Evolutionary conservation across 108 stramenopile genomes (phyloP).

Genomic region (Bacterosira constricta): DNA sequence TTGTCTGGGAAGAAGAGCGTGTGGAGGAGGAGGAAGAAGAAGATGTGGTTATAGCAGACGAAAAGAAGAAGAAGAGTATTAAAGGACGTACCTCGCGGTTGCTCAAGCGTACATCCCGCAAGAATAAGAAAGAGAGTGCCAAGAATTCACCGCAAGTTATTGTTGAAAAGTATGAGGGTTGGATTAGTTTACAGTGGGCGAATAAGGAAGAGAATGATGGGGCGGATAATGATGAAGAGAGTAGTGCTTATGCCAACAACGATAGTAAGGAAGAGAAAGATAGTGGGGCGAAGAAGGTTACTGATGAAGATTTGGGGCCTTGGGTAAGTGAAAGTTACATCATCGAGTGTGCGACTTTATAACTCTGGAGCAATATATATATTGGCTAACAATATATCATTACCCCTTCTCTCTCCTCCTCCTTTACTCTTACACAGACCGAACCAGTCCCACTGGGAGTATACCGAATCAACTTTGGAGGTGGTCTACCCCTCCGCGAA

Average conservation of each 20-base stretch:
- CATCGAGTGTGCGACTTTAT: no score
- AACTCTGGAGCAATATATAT: background rate
- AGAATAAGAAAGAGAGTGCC: constrained; percentile 21
- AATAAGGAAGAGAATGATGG: constrained; percentile 15
- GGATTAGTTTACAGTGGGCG: constrained; percentile 43
- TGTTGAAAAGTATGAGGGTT: constrained; percentile 13
- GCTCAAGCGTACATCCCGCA: constrained; percentile 3
- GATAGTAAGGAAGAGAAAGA: background rate
- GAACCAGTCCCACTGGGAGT: constrained; percentile 46
- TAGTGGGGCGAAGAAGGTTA: background rate
- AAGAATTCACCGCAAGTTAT: constrained; percentile 3
- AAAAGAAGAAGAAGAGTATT: background rate
- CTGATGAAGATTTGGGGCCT: constrained; percentile 44
- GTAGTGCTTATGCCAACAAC: background rate
- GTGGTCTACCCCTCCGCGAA: constrained; percentile 32
- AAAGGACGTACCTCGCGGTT: constrained; percentile 2
- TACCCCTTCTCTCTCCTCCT: background rate
- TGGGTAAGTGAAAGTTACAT: no score
- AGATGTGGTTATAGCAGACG: background rate
- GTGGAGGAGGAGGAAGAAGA: no score
- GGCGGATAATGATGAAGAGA: background rate
- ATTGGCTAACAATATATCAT: background rate
- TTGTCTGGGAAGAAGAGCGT: constrained; percentile 4
- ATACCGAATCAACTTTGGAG: constrained; percentile 34
- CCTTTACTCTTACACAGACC: constrained; percentile 1